Evolutionary conservation across 495 filamentous ascomycete species (phyloP), one percentile per base, ranked within the genome.

Genomic region (Daldinia concentrica): DNA sequence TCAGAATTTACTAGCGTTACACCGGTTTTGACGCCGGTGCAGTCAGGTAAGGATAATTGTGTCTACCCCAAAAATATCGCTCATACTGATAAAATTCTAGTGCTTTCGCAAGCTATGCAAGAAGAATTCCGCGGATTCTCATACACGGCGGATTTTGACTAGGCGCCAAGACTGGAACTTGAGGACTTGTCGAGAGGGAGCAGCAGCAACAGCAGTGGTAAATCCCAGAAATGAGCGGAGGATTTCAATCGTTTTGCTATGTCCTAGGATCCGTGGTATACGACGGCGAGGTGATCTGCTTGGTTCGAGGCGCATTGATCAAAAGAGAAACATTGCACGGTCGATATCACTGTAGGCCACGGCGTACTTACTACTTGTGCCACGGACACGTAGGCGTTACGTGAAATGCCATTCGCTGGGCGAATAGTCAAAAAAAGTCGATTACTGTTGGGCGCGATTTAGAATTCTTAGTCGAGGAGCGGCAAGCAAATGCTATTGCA

Each of bases 81-180:
- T 48, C 30, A 66, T 76, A 60, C 74, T 75, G 71, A 77, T 58
- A 58, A 54, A 12, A 58, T 24, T 68, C 37, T 74, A 97, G 95
- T 99, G 29, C 88, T 99, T 55, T 95, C 96, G 9, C 95, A 98
- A 85, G 92, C 93, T 19, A 98, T 98, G 96, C 95, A 99, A 83
- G 95, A 99, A 83, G 94, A 99, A 79, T 99, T 99, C 92, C 91
- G 95, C 52, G 95, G 95, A 69, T 99, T 99, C 85, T 98, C 96
- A 12, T 99, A 99, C 69, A 84, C 83, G 22, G 81, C 82, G 17
- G 83, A 86, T 62, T 85, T 86, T 68, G 83, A 85, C 32, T 85
- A 83, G 60, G 29, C 54, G 55, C 39, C 37, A 60, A 54, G 24
- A 58, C 29, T 54, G 37, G 37, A 50, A 43, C 2, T 54, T 4